Evolutionary conservation across 2,329 filamentous ascomycete species (phyloP).

Genomic region (Botrytis byssoidea): DNA sequence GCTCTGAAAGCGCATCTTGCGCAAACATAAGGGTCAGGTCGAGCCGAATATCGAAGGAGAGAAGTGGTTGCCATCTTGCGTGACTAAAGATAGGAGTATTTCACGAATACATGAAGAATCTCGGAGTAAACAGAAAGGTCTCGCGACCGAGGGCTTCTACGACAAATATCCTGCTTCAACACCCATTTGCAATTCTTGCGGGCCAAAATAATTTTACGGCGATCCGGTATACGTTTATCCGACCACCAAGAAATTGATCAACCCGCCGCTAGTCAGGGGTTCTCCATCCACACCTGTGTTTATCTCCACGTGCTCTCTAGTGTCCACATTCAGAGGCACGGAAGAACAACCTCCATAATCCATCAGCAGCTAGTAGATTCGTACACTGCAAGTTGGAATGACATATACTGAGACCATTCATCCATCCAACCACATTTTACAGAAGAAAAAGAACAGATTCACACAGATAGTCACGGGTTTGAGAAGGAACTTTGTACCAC

Average conservation of each 20-base stretch:
- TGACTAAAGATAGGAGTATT: not conserved
- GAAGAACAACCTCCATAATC: slow-evolving; percentile 12
- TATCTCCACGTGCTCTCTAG: not conserved
- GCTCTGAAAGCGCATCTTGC: slow-evolving; percentile 36
- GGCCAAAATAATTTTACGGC: slow-evolving; percentile 16
- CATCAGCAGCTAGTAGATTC: not conserved
- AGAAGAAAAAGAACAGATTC: not conserved
- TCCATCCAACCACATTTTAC: not conserved
- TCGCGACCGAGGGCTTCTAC: not conserved
- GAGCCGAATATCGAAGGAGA: slow-evolving; percentile 31
- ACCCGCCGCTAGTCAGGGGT: not conserved
- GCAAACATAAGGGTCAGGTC: slow-evolving; percentile 35
- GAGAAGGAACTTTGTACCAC: not conserved
- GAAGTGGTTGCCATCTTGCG: slow-evolving; percentile 36
- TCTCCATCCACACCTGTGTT: not conserved
- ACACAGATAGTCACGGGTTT: slow-evolving; percentile 2
- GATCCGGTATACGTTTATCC: slow-evolving; percentile 1
- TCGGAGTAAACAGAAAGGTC: not conserved
- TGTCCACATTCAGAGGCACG: not conserved
- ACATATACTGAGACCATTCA: not conserved
- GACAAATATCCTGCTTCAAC: not conserved
- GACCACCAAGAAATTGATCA: not conserved
- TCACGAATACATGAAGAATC: not conserved
- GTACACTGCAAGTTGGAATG: not conserved
- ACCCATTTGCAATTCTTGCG: not conserved